Conservation (phyloP, 1,139 yeast species). For the Scheffersomyces lignicola region DNA sequence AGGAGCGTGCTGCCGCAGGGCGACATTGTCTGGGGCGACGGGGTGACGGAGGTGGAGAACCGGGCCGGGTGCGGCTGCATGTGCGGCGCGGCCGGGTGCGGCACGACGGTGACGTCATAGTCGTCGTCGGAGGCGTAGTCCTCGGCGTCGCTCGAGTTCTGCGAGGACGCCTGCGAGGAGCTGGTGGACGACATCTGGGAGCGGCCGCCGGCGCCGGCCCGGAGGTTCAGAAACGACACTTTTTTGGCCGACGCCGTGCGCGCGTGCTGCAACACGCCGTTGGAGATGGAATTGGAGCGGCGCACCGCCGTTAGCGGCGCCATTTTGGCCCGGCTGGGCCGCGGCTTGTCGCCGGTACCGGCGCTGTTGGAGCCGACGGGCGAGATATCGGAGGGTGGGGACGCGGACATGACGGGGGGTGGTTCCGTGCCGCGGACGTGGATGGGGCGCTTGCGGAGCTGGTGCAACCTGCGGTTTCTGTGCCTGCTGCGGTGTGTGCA, state of each 20-base stretch:
- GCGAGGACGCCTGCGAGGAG: conserved; percentile 7
- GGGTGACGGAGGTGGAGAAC: conserved; percentile 11
- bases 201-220: not conserved
- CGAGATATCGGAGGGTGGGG: not conserved
- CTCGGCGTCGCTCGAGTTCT: conserved; percentile 10
- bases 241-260: conserved; percentile 10
- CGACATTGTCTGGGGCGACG: conserved; percentile 13
- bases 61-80: conserved; percentile 4
- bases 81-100: not conserved
- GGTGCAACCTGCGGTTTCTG: too few species aligned
- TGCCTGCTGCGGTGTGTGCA: too few species aligned
- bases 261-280: conserved; percentile 12
- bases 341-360: not conserved
- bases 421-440: too few species aligned
- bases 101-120: not conserved
- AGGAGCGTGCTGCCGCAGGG: conserved; percentile 7
- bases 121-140: conserved; percentile 6
- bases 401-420: too few species aligned
- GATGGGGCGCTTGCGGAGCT: too few species aligned
- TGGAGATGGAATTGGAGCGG: conserved; percentile 4
- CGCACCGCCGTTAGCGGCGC: too few species aligned
- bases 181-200: not conserved
- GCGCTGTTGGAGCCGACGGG: conserved; percentile 2
- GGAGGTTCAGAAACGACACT: conserved; percentile 15
- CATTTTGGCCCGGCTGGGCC: too few species aligned